Conservation (phyloP, 257 asterid species). For the Linaria vulgaris region DNA sequence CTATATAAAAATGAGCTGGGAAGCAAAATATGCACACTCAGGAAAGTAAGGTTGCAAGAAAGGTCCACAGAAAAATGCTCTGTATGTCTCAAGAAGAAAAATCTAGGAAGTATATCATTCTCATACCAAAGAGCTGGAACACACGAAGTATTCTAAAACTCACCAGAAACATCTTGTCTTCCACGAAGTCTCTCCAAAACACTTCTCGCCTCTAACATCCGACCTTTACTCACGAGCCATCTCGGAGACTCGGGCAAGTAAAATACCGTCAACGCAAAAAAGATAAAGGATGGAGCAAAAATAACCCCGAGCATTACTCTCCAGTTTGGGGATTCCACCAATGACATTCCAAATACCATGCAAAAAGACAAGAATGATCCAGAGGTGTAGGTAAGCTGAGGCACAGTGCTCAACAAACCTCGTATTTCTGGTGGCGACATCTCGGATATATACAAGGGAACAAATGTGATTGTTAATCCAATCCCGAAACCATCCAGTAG, state of each 20-base stretch:
- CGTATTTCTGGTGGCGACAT: constrained; percentile 69
- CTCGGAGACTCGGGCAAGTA: constrained; percentile 81
- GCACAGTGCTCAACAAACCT: constrained; percentile 63
- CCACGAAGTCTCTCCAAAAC: constrained; percentile 62
- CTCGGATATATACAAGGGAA: constrained; percentile 67
- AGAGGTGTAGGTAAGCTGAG: constrained; percentile 53
- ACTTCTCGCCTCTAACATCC: constrained; percentile 52
- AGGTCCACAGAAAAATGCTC: too few species aligned
- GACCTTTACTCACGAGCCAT: constrained; percentile 76
- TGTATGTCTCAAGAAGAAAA: too few species aligned
- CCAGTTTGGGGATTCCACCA: constrained; percentile 54
- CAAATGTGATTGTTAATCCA: constrained; percentile 60
- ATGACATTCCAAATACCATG: constrained; percentile 62
- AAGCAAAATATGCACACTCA: too few species aligned
- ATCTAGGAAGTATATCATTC: too few species aligned
- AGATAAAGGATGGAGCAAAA: constrained; percentile 47
- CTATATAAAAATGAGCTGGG: too few species aligned
- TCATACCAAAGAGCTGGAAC: too few species aligned
- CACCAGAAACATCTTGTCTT: constrained; percentile 61
- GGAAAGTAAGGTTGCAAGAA: too few species aligned
- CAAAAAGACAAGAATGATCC: constrained; percentile 58
- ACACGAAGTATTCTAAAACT: too few species aligned
- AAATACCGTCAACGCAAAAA: constrained; percentile 39
- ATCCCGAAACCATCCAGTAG: constrained; percentile 63
- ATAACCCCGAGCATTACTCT: constrained; percentile 65